Percentiles rank a stretch among this genome's conserved stretches.
Conservation (phyloP, 2,329 filamentous ascomycete genomes). For the Aschersonia sp. region DNA sequence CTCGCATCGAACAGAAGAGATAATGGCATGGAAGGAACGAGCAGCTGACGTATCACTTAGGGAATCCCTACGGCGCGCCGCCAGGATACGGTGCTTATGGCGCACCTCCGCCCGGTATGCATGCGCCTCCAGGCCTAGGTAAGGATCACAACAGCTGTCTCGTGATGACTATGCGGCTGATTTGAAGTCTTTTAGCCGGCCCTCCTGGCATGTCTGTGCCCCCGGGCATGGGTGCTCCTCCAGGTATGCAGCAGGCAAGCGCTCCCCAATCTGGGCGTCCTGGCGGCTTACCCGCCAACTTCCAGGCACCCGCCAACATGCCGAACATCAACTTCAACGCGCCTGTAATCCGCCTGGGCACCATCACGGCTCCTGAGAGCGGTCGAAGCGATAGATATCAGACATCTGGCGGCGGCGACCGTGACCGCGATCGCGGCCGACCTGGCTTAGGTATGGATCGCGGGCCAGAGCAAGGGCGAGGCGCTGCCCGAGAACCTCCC, state of each 20-base stretch:
- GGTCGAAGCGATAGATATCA: slow-evolving; percentile 26
- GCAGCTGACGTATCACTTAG: slow-evolving; percentile 3
- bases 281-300: slow-evolving; percentile 65
- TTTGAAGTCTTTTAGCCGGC: slow-evolving; percentile 34
- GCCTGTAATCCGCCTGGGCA: slow-evolving; percentile 86
- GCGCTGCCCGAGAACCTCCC: slow-evolving; percentile 51
- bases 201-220: slow-evolving; percentile 67
- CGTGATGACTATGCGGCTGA: not conserved
- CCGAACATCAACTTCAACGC: slow-evolving; percentile 98
- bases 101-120: slow-evolving; percentile 49
- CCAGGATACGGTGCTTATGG: slow-evolving; percentile 61
- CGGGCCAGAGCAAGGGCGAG: slow-evolving; percentile 50
- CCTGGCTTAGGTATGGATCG: slow-evolving; percentile 46
- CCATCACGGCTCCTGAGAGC: slow-evolving; percentile 39
- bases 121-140: slow-evolving; percentile 73
- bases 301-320: slow-evolving; percentile 81
- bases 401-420: slow-evolving; percentile 7
- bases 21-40: not conserved
- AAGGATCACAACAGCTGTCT: slow-evolving; percentile 16
- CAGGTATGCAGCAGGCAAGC: slow-evolving; percentile 67
- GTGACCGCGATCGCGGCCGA: slow-evolving; percentile 21
- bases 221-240: slow-evolving; percentile 66
- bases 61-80: slow-evolving; percentile 55
- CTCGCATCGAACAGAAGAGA: not conserved
- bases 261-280: slow-evolving; percentile 65